These are phyloP conservation scores for Meyerozyma carpophila DNA, from an alignment of 1,139 yeast genomes.

Conservation along the genomic window DNA sequence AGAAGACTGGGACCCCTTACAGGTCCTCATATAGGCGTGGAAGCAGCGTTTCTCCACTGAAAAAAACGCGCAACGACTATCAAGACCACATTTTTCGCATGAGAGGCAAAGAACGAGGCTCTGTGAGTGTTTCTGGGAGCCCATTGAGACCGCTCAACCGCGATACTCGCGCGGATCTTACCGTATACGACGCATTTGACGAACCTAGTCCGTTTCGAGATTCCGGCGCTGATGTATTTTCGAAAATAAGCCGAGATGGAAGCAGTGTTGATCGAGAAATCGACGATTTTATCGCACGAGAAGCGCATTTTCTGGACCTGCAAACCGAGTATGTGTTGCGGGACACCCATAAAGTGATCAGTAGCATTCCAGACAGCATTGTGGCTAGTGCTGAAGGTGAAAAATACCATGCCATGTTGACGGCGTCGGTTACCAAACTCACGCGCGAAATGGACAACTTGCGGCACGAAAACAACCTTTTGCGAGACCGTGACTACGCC, in stretches of 20 bases:
- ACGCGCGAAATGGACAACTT: conserved; percentile 16
- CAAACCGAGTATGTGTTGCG: conserved; percentile 20
- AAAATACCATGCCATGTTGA: conserved; percentile 16
- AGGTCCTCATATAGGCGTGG: conserved; percentile 3
- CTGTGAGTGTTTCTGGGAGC: conserved; percentile 7
- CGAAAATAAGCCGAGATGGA: background rate
- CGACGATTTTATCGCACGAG: conserved; percentile 1
- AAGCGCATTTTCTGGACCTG: conserved; percentile 5
- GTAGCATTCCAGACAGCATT: conserved; percentile 18
- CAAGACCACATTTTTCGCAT: conserved; percentile 14
- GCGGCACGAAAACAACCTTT: conserved; percentile 10
- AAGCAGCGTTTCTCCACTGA: conserved; percentile 13
- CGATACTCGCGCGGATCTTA: conserved; percentile 5
- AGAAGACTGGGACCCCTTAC: conserved; percentile 9
- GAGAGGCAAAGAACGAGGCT: conserved; percentile 7
- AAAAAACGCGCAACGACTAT: conserved; percentile 15
- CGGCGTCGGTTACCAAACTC: conserved; percentile 20
- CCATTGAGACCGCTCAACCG: conserved; percentile 10
- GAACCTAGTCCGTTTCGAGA: conserved; percentile 3
- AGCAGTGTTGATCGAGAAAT: conserved; percentile 2
- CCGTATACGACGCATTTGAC: conserved; percentile 1
- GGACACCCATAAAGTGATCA: conserved; percentile 26
- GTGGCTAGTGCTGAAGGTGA: conserved; percentile 23
- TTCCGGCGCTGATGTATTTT: background rate
- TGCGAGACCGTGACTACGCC: background rate